phyloP scores from a whole-genome alignment of 305 asterid species.

The Salvia sclarea region DNA sequence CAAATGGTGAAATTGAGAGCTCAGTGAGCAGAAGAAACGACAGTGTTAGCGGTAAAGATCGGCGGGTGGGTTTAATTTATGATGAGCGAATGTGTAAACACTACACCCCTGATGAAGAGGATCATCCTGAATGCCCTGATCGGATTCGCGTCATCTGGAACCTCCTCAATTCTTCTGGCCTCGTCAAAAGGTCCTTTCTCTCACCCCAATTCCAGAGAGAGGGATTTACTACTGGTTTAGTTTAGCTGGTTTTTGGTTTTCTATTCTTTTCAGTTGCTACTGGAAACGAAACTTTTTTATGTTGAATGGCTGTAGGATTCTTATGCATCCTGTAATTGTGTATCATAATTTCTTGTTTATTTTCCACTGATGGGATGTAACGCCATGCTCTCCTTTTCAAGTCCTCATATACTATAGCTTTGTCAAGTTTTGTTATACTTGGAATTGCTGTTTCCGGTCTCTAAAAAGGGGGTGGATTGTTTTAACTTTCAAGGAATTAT shows the following conservation, averaged over 20 bases:
- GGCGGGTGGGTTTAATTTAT: constrained; percentile 78
- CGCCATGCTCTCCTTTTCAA: background rate
- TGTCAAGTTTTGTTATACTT: background rate
- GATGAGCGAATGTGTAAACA: constrained; percentile 84
- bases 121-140: constrained; percentile 79
- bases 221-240: background rate
- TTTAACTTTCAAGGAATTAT: background rate
- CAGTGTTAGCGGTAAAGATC: constrained; percentile 27
- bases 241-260: constrained; percentile 5
- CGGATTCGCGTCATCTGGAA: constrained; percentile 81
- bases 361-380: too few relatives aligned
- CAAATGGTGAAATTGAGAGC: constrained; percentile 30
- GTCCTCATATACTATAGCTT: background rate
- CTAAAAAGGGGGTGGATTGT: background rate
- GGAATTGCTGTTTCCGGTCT: constrained; percentile 1
- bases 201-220: background rate
- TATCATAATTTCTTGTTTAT: background rate
- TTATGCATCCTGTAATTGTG: background rate
- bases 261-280: background rate
- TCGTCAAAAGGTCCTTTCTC: constrained; percentile 54
- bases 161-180: constrained; percentile 61
- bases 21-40: constrained; percentile 23
- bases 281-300: constrained; percentile 6
- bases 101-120: constrained; percentile 41
- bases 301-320: constrained; percentile 2